These are phyloP conservation scores for Glutinoglossum americanum DNA, from an alignment of 495 filamentous ascomycete species.

Conservation along the genomic window DNA sequence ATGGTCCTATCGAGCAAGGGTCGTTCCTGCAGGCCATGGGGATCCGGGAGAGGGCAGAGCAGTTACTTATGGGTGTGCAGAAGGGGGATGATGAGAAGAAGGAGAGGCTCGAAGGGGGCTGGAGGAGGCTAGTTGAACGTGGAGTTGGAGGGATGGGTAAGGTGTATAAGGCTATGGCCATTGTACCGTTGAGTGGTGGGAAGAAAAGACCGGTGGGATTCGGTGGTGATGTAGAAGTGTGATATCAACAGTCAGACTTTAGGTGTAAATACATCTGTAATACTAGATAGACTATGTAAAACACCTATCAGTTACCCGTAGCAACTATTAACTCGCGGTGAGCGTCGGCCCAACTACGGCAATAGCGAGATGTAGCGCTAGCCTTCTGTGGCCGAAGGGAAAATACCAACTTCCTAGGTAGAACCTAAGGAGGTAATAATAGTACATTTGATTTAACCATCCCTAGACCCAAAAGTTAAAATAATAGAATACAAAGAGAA, in stretches of 20 bases:
- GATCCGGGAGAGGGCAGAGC: constrained; percentile 51
- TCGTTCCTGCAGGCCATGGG: constrained; percentile 61
- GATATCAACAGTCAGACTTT: not conserved
- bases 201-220: constrained; percentile 69
- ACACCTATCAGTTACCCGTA: too few species aligned
- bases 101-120: constrained; percentile 45
- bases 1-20: constrained; percentile 80
- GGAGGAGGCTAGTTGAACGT: constrained; percentile 59
- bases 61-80: constrained; percentile 25
- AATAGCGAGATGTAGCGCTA: too few species aligned
- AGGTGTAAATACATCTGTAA: too few species aligned
- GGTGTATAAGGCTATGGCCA: constrained; percentile 80
- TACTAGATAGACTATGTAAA: too few species aligned
- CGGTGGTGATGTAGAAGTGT: constrained; percentile 42
- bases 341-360: too few species aligned
- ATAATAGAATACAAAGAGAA: too few species aligned
- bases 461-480: too few species aligned
- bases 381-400: too few species aligned
- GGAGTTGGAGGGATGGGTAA: constrained; percentile 64
- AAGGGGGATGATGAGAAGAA: constrained; percentile 23
- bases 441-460: too few species aligned
- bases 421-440: too few species aligned
- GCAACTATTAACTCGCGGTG: too few species aligned
- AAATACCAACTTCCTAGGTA: too few species aligned
- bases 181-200: constrained; percentile 63